Percentiles rank a stretch among this genome's conserved stretches.
Evolutionary conservation across 306 rosid genomes (phyloP).

Genomic region (Boehmeria nivea): DNA sequence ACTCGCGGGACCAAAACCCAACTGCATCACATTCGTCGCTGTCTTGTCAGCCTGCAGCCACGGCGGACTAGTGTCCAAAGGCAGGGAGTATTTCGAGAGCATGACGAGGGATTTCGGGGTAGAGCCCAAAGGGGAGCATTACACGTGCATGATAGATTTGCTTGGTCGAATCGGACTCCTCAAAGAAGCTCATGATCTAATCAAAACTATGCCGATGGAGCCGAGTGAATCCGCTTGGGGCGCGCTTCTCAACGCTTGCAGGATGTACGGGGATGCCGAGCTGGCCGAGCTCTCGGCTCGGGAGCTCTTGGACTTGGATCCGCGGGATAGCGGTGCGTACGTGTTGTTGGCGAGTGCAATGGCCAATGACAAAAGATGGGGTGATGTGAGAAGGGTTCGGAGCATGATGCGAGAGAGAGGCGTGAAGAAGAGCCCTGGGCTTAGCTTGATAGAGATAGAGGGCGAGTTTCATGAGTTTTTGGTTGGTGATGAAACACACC

Average conservation of each 20-base stretch:
- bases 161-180: slow-evolving; percentile 57
- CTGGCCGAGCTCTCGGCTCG: slow-evolving; percentile 52
- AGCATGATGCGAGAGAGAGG: slow-evolving; percentile 74
- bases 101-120: slow-evolving; percentile 44
- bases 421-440: slow-evolving; percentile 67
- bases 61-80: slow-evolving; percentile 53
- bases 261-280: slow-evolving; percentile 54
- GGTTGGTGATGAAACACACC: slow-evolving; percentile 67
- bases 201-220: slow-evolving; percentile 61
- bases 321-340: slow-evolving; percentile 65
- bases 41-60: slow-evolving; percentile 76
- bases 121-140: slow-evolving; percentile 57
- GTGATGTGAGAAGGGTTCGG: slow-evolving; percentile 56
- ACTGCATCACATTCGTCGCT: slow-evolving; percentile 52
- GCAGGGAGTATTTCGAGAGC: slow-evolving; percentile 44
- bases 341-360: slow-evolving; percentile 50
- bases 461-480: slow-evolving; percentile 58
- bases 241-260: slow-evolving; percentile 68
- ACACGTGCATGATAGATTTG: slow-evolving; percentile 69
- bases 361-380: slow-evolving; percentile 58
- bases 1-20: slow-evolving; percentile 35
- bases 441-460: slow-evolving; percentile 57
- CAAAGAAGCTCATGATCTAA: slow-evolving; percentile 56
- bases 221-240: slow-evolving; percentile 79
- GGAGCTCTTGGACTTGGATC: slow-evolving; percentile 53